phyloP scores from a whole-genome alignment of 179 eudicot genomes.

The Corrigiola litoralis region DNA sequence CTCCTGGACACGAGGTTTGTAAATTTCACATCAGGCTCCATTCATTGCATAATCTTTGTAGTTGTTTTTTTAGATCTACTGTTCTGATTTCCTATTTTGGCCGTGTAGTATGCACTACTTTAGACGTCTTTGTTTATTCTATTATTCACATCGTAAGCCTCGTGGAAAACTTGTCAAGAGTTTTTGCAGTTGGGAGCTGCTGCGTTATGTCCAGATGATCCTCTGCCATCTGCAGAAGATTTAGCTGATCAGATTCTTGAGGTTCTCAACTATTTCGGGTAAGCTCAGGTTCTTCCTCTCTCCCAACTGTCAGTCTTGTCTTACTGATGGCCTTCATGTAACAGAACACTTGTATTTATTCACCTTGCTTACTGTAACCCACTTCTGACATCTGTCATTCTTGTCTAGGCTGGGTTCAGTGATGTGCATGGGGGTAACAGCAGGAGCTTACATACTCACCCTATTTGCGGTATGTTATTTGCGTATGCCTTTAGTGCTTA shows the following conservation, averaged over 20 bases:
- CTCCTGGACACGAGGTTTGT: slow-evolving; percentile 99
- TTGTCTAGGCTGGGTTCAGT: slow-evolving; percentile 84
- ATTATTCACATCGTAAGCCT: slow-evolving; percentile 46
- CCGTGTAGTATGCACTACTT: too few relatives aligned
- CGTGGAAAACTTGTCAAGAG: slow-evolving; percentile 68
- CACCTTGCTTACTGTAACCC: not conserved
- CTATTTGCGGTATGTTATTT: slow-evolving; percentile 75
- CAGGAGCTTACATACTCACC: slow-evolving; percentile 94
- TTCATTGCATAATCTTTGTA: slow-evolving; percentile 10
- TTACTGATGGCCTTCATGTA: not conserved
- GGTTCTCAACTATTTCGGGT: slow-evolving; percentile 65
- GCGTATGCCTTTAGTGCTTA: not conserved
- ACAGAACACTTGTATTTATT: not conserved
- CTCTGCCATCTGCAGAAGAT: slow-evolving; percentile 78
- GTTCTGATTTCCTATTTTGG: too few relatives aligned
- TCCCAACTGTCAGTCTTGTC: not conserved
- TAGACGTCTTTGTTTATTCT: slow-evolving; percentile 9
- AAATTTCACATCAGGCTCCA: slow-evolving; percentile 23
- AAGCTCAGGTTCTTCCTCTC: slow-evolving; percentile 1
- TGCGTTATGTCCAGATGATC: slow-evolving; percentile 64
- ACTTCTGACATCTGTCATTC: slow-evolving; percentile 22
- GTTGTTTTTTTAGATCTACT: not conserved
- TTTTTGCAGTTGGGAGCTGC: slow-evolving; percentile 98
- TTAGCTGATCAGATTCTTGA: slow-evolving; percentile 87
- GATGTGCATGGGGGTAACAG: slow-evolving; percentile 98